Percentiles rank a stretch among this genome's conserved stretches.
Conservation (phyloP, 768 basidiomycete species). For the Panaeolus papilionaceus region DNA sequence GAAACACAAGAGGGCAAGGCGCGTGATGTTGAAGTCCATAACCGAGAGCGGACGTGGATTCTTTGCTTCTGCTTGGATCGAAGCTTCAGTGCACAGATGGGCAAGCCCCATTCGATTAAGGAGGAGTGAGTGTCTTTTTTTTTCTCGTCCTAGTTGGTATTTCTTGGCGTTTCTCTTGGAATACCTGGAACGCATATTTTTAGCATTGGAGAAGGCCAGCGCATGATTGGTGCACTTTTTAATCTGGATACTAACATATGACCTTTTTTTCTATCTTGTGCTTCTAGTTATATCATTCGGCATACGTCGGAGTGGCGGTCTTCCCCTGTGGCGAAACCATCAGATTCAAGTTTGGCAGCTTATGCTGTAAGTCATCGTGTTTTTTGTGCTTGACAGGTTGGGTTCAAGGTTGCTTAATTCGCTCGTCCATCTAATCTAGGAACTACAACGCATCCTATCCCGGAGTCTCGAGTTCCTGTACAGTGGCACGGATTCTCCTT, state of each 20-base stretch:
- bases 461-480: constrained; percentile 92
- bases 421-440: constrained; percentile 47
- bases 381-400: constrained; percentile 6
- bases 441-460: constrained; percentile 88
- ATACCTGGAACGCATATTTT: constrained; percentile 7
- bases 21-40: constrained; percentile 86
- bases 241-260: constrained; percentile 17
- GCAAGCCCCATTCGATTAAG: constrained; percentile 90
- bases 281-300: constrained; percentile 80
- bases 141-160: constrained; percentile 10
- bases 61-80: constrained; percentile 87
- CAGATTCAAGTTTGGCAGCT: constrained; percentile 74
- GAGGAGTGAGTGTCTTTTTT: constrained; percentile 76
- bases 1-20: constrained; percentile 83
- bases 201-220: neutral
- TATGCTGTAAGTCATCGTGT: constrained; percentile 68
- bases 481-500: constrained; percentile 77
- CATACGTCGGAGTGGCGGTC: constrained; percentile 79
- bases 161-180: constrained; percentile 9
- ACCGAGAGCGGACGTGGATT: constrained; percentile 95
- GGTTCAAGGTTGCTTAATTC: constrained; percentile 3
- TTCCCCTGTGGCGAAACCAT: constrained; percentile 63
- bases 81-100: constrained; percentile 95
- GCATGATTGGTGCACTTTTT: constrained; percentile 12
- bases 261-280: constrained; percentile 17